Evolutionary conservation across 805 yeast genomes (phyloP).

Genomic region (Candida ortonii): DNA sequence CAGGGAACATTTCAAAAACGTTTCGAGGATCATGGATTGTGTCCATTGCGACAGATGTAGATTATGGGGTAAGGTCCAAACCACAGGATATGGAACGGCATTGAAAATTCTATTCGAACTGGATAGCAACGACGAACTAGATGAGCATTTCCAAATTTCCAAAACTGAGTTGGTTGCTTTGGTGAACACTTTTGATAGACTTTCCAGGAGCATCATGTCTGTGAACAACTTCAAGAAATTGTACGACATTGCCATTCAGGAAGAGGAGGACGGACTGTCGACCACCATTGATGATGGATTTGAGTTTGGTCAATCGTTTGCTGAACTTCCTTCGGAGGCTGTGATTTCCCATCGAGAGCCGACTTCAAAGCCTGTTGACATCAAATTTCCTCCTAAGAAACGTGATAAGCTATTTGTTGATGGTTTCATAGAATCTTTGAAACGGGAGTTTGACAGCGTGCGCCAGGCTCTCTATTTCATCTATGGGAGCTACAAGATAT

Average conservation of each 20-base stretch:
- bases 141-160: conserved; percentile 42
- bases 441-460: conserved; percentile 50
- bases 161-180: conserved; percentile 84
- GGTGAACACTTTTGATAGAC: conserved; percentile 87
- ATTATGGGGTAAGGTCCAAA: conserved; percentile 97
- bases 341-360: conserved; percentile 33
- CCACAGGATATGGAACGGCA: conserved; percentile 97
- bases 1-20: conserved; percentile 80
- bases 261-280: conserved; percentile 26
- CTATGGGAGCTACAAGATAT: conserved; percentile 57
- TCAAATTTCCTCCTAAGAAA: conserved; percentile 21
- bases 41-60: conserved; percentile 98
- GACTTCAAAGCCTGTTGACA: conserved; percentile 17
- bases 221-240: conserved; percentile 66
- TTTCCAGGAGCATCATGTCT: conserved; percentile 78
- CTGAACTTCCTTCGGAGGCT: conserved; percentile 54
- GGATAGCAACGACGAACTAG: conserved; percentile 42
- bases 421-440: conserved; percentile 41
- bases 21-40: conserved; percentile 93
- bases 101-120: conserved; percentile 84
- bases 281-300: conserved; percentile 6
- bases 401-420: conserved; percentile 13
- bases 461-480: conserved; percentile 63
- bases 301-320: conserved; percentile 2
- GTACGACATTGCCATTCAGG: conserved; percentile 37